These are phyloP conservation scores for Dictyophora rubrovolvata DNA, from an alignment of 768 basidiomycete genomes.

Conservation along the genomic window DNA sequence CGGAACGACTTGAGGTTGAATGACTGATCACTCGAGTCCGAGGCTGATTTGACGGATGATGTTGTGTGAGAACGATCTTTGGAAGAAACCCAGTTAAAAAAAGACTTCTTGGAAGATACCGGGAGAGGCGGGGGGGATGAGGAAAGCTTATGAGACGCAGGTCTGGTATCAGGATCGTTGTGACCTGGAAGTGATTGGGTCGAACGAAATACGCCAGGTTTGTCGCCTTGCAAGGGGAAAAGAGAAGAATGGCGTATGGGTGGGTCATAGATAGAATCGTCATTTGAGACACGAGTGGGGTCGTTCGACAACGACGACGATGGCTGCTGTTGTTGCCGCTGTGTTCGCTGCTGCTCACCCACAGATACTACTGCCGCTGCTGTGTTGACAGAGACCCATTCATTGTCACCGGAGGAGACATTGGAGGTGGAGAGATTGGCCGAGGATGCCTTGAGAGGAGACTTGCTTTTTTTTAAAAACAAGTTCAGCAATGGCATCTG, in stretches of 20 bases:
- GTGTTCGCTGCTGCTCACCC: constrained; percentile 22
- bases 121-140: constrained; percentile 9
- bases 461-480: constrained; percentile 2
- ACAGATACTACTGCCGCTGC: background rate
- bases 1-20: constrained; percentile 72
- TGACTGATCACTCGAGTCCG: constrained; percentile 25
- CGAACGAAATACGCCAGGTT: constrained; percentile 35
- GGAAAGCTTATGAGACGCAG: constrained; percentile 6
- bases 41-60: constrained; percentile 19
- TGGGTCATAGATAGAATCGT: constrained; percentile 20
- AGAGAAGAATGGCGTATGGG: constrained; percentile 57
- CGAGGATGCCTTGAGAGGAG: background rate
- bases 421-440: background rate
- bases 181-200: constrained; percentile 53
- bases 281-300: background rate
- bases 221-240: constrained; percentile 48
- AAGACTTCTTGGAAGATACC: constrained; percentile 13
- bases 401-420: constrained; percentile 1
- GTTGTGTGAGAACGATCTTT: constrained; percentile 27
- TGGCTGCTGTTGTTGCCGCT: constrained; percentile 27
- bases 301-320: constrained; percentile 19
- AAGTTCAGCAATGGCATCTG: constrained; percentile 4
- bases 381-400: constrained; percentile 1
- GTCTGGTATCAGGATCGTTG: constrained; percentile 17
- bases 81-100: constrained; percentile 30